A percentile compares a stretch with the other conserved stretches of the same genome.
Evolutionary conservation across 768 basidiomycete species (phyloP).

Genomic region (Tylopilus cervinicoccineus): DNA sequence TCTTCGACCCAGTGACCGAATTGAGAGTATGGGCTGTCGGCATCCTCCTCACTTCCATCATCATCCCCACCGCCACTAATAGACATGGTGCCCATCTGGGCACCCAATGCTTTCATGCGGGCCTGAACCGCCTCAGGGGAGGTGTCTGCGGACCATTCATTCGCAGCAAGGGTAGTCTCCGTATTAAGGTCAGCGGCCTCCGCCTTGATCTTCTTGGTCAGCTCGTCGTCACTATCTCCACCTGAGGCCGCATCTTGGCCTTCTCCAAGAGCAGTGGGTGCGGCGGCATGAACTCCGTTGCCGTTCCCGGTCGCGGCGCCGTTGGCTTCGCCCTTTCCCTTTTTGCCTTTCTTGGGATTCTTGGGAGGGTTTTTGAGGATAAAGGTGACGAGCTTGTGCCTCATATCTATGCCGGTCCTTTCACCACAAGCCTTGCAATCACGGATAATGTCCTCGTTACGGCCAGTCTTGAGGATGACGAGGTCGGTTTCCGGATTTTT

Average conservation of each 20-base stretch:
- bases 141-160: slow-evolving; percentile 92
- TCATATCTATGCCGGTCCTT: slow-evolving; percentile 89
- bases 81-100: slow-evolving; percentile 48
- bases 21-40: slow-evolving; percentile 78
- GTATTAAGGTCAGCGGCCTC: slow-evolving; percentile 75
- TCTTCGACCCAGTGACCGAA: slow-evolving; percentile 87
- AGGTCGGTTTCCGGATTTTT: slow-evolving; percentile 99
- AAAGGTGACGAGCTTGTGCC: slow-evolving; percentile 94
- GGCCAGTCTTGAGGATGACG: slow-evolving; percentile 78
- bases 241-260: slow-evolving; percentile 40
- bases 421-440: slow-evolving; percentile 99
- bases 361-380: slow-evolving; percentile 97
- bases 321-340: slow-evolving; percentile 50
- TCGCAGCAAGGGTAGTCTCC: slow-evolving; percentile 56
- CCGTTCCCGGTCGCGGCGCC: slow-evolving; percentile 48
- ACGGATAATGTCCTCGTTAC: slow-evolving; percentile 80
- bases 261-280: slow-evolving; percentile 38
- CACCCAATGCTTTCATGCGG: slow-evolving; percentile 69
- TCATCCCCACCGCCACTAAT: slow-evolving; percentile 57
- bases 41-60: slow-evolving; percentile 85
- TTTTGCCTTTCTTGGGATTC: slow-evolving; percentile 68
- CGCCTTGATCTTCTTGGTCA: slow-evolving; percentile 88
- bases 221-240: slow-evolving; percentile 80
- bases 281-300: slow-evolving; percentile 38
- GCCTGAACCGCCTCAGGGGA: slow-evolving; percentile 85